Evolutionary conservation across 2,329 filamentous ascomycete species (phyloP).

Genomic region (Colletotrichum gloeosporioides): DNA sequence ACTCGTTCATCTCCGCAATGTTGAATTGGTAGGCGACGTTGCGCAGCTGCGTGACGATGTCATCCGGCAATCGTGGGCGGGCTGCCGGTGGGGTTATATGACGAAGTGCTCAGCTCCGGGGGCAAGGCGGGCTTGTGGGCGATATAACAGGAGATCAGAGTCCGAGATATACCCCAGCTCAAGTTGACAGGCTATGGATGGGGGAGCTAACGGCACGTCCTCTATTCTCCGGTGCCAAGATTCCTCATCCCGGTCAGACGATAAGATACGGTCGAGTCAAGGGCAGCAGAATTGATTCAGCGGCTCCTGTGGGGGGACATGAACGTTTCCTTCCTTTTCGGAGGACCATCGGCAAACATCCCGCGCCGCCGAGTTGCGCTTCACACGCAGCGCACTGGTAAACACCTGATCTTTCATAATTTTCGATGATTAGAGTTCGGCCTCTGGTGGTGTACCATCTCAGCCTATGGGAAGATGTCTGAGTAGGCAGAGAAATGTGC

Average conservation of each 20-base stretch:
- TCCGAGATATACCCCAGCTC: neutral
- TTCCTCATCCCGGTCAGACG: neutral
- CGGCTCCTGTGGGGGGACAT: neutral
- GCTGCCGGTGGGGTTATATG: neutral
- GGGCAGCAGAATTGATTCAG: neutral
- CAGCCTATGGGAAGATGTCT: neutral
- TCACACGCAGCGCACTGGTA: neutral
- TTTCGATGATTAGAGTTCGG: neutral
- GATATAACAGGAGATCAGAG: neutral
- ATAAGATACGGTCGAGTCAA: conserved; percentile 3
- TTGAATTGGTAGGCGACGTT: conserved; percentile 9
- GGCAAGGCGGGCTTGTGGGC: neutral
- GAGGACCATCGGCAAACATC: neutral
- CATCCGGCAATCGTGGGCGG: neutral
- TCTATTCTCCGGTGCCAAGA: neutral
- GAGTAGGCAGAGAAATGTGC: neutral
- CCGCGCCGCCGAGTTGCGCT: neutral
- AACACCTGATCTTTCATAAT: neutral
- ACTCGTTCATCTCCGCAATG: conserved; percentile 23
- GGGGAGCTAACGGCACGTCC: neutral
- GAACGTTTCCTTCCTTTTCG: neutral
- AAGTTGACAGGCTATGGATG: neutral
- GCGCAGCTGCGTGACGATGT: neutral
- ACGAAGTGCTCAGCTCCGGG: neutral
- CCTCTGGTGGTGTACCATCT: neutral